These are phyloP conservation scores for Suhomyces pyralidae DNA, from an alignment of 805 yeast genomes.

Conservation along the genomic window DNA sequence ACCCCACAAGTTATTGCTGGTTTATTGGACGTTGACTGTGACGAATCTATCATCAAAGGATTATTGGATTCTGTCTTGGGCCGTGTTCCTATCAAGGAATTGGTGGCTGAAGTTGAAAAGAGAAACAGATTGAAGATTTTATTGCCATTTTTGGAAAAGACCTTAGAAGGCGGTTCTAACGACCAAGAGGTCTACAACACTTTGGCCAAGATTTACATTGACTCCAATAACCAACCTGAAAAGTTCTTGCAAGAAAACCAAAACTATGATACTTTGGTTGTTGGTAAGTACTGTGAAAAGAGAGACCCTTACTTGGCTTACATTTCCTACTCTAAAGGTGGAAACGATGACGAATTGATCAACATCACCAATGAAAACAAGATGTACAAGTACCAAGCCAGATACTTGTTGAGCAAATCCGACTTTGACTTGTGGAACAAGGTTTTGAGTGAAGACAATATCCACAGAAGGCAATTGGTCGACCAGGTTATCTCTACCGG, in stretches of 20 bases:
- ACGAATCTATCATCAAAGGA: conserved; percentile 79
- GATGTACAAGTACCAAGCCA: conserved; percentile 99
- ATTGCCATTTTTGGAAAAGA: conserved; percentile 89
- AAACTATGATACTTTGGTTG: conserved; percentile 86
- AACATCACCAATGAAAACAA: conserved; percentile 93
- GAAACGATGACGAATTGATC: conserved; percentile 84
- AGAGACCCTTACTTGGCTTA: conserved; percentile 98
- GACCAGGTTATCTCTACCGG: conserved; percentile 96
- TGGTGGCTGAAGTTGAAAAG: conserved; percentile 93
- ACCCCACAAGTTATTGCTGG: conserved; percentile 98
- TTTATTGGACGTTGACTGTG: conserved; percentile 94
- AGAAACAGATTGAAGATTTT: conserved; percentile 89
- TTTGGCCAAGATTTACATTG: conserved; percentile 95
- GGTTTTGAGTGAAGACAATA: conserved; percentile 72
- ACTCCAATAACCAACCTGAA: conserved; percentile 96
- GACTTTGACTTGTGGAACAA: conserved; percentile 78
- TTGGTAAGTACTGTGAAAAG: conserved; percentile 98
- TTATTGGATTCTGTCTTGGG: conserved; percentile 84
- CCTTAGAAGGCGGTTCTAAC: conserved; percentile 76
- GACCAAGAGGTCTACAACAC: conserved; percentile 94
- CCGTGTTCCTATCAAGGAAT: conserved; percentile 86
- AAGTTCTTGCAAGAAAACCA: conserved; percentile 90
- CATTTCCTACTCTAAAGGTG: conserved; percentile 95
- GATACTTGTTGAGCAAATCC: conserved; percentile 86
- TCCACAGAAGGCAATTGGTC: conserved; percentile 84